A percentile compares a stretch with the other conserved stretches of the same genome.
Evolutionary conservation across 192 early-diverging fungal genomes (phyloP).

Genomic region (Kickxella alabastrina): DNA sequence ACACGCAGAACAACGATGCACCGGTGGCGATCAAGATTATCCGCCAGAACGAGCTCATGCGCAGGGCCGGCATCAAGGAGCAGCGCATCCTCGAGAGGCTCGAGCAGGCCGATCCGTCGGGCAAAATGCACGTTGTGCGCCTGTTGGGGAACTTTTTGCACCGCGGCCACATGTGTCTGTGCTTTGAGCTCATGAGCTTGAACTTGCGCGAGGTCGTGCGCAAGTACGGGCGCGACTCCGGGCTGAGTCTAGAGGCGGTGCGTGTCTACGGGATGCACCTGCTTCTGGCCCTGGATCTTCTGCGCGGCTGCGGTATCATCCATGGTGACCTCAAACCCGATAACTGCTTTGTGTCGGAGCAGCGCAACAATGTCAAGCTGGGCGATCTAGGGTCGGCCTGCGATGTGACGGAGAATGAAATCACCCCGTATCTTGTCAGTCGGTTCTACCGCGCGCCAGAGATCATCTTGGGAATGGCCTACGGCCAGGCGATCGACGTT

Average conservation of each 20-base stretch:
- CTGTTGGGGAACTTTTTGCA: slow-evolving; percentile 86
- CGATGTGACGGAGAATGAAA: slow-evolving; percentile 82
- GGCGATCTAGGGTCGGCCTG: slow-evolving; percentile 94
- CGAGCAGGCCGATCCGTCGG: slow-evolving; percentile 76
- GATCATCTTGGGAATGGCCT: slow-evolving; percentile 87
- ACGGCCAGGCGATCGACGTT: slow-evolving; percentile 86
- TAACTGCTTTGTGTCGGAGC: slow-evolving; percentile 88
- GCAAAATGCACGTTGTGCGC: slow-evolving; percentile 85
- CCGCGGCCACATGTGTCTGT: slow-evolving; percentile 84
- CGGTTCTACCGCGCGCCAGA: slow-evolving; percentile 97
- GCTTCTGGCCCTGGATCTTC: slow-evolving; percentile 75
- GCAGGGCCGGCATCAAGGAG: slow-evolving; percentile 85
- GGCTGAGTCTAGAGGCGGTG: slow-evolving; percentile 91
- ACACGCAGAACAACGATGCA: slow-evolving; percentile 61
- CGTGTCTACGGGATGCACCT: slow-evolving; percentile 88
- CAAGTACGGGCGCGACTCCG: slow-evolving; percentile 91
- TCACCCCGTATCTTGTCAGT: slow-evolving; percentile 93
- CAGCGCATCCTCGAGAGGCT: slow-evolving; percentile 85
- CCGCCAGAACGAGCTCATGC: slow-evolving; percentile 93
- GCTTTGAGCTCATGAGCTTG: slow-evolving; percentile 91
- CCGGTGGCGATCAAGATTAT: slow-evolving; percentile 96
- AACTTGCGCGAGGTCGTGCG: slow-evolving; percentile 91
- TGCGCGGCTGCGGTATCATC: slow-evolving; percentile 77
- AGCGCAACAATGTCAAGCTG: slow-evolving; percentile 77
- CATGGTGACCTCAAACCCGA: slow-evolving; percentile 99